Percentiles rank a stretch among this genome's conserved stretches.
phyloP scores from a whole-genome alignment of 352 stramenopile genomes.

The Pythium phragmitis region DNA sequence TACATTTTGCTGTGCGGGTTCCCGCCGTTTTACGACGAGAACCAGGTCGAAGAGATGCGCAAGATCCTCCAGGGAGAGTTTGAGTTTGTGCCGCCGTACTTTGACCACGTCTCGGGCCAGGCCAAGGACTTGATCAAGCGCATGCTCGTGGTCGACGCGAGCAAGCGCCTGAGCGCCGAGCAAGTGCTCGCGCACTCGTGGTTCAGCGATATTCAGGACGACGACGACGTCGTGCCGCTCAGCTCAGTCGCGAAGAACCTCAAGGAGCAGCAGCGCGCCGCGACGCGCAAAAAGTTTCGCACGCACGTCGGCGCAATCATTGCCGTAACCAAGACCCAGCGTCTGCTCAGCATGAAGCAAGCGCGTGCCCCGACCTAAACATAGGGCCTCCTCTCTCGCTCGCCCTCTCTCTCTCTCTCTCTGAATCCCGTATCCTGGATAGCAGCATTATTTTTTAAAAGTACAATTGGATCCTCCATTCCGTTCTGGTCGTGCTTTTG shows the following conservation, averaged over 20 bases:
- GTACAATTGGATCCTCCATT: not conserved
- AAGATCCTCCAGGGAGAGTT: constrained; percentile 87
- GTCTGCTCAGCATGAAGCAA: constrained; percentile 43
- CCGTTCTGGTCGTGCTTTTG: too few species aligned
- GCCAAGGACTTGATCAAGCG: constrained; percentile 93
- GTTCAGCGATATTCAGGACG: constrained; percentile 70
- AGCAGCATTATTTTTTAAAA: not conserved
- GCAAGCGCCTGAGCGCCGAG: constrained; percentile 71
- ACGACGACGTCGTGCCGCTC: constrained; percentile 46
- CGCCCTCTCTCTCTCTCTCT: not conserved
- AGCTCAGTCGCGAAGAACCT: constrained; percentile 72
- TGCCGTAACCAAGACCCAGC: constrained; percentile 79
- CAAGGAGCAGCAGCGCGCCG: constrained; percentile 55
- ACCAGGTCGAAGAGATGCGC: constrained; percentile 81
- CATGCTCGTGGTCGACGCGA: constrained; percentile 91
- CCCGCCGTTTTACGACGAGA: constrained; percentile 96
- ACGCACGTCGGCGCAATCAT: constrained; percentile 66
- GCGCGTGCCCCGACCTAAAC: constrained; percentile 29
- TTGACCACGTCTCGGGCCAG: constrained; percentile 84
- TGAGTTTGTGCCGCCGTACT: constrained; percentile 93
- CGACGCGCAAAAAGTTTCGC: constrained; percentile 68
- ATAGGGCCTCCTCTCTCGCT: not conserved
- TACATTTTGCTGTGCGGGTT: constrained; percentile 96
- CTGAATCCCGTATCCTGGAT: not conserved
- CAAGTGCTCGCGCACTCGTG: constrained; percentile 68